Evolutionary conservation across 225 moss, liverwort and hornwort species (phyloP).

Genomic region (Takakia lepidozioides): DNA sequence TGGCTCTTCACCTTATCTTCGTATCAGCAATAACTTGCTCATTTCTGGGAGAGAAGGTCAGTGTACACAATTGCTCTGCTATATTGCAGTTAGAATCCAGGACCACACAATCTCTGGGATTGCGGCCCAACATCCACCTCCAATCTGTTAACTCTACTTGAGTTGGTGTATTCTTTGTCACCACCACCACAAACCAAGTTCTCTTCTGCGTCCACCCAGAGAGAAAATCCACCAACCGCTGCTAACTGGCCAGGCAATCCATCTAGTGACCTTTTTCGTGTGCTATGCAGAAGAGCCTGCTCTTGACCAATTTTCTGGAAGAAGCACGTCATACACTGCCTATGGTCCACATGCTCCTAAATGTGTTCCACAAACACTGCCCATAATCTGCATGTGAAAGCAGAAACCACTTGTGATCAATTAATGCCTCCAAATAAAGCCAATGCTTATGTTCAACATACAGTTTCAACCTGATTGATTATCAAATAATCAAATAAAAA

Average conservation of each 20-base stretch:
- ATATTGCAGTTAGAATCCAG: conserved; percentile 21
- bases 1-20: conserved; percentile 4
- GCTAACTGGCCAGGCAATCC: no score
- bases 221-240: no score
- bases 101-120: not conserved
- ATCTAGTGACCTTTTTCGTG: no score
- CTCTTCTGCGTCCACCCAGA: conserved; percentile 13
- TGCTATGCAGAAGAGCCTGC: no score
- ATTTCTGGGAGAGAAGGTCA: conserved; percentile 22
- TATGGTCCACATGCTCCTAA: conserved; percentile 57
- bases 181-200: conserved; percentile 11
- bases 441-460: no score
- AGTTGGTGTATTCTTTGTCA: conserved; percentile 22
- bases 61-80: conserved; percentile 32
- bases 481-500: no score
- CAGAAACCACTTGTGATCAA: no score
- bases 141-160: conserved; percentile 14
- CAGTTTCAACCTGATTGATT: no score
- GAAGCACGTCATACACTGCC: conserved; percentile 59
- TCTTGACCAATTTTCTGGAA: conserved; percentile 16
- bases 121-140: conserved; percentile 7
- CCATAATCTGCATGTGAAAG: conserved; percentile 44
- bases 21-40: no score
- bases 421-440: no score
- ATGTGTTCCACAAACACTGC: conserved; percentile 78